These are phyloP conservation scores for Sporothrix mexicana DNA, from an alignment of 2,329 filamentous ascomycete genomes.

Conservation along the genomic window DNA sequence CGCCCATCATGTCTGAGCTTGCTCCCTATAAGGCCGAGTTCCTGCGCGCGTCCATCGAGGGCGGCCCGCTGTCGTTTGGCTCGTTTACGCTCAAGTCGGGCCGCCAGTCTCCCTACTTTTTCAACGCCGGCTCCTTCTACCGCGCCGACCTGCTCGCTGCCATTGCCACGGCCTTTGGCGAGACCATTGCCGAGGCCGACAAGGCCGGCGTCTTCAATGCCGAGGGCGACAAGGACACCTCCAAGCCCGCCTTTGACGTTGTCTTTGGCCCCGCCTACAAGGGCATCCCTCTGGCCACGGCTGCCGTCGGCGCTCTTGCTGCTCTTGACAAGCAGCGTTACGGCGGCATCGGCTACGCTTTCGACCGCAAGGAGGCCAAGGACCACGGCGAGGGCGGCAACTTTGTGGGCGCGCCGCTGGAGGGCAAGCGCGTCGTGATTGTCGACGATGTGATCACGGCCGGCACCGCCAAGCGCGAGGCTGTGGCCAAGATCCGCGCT, in stretches of 20 bases:
- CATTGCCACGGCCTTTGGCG: conserved; percentile 81
- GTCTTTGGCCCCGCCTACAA: conserved; percentile 97
- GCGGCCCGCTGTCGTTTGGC: conserved; percentile 78
- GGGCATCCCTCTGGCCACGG: conserved; percentile 87
- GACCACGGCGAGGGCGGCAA: conserved; percentile 93
- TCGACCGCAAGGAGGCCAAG: conserved; percentile 96
- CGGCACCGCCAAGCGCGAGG: conserved; percentile 91
- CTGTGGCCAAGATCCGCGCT: conserved; percentile 83
- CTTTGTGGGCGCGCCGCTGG: conserved; percentile 85
- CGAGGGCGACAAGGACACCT: neutral
- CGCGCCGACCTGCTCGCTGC: conserved; percentile 76
- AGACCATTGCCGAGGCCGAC: conserved; percentile 54
- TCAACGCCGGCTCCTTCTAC: conserved; percentile 94
- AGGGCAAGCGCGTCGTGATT: conserved; percentile 84
- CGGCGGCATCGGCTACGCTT: conserved; percentile 77
- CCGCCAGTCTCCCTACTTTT: conserved; percentile 93
- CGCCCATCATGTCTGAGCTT: conserved; percentile 45
- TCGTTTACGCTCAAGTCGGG: conserved; percentile 91
- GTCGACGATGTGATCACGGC: conserved; percentile 97
- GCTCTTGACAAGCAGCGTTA: conserved; percentile 53
- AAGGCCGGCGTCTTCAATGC: conserved; percentile 31
- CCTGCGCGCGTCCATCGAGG: conserved; percentile 69
- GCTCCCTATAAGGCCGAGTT: conserved; percentile 74
- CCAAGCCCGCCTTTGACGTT: conserved; percentile 68
- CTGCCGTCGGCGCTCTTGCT: conserved; percentile 56